These are phyloP conservation scores for Canariomyces notabilis DNA, from an alignment of 2,329 filamentous ascomycete genomes.

Conservation along the genomic window DNA sequence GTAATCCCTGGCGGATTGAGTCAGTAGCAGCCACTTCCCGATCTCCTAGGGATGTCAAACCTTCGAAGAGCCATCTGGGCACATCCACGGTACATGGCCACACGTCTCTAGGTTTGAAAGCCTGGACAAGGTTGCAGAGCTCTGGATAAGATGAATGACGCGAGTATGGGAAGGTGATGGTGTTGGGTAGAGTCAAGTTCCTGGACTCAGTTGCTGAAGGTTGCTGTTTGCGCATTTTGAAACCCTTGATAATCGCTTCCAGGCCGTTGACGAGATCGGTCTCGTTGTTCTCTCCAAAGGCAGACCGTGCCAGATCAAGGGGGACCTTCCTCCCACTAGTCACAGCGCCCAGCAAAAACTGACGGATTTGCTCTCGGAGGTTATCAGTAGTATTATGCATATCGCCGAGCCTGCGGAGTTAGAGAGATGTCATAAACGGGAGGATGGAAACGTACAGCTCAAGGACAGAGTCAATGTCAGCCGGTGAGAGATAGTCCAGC, in stretches of 20 bases:
- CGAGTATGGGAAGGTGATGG: slow-evolving; percentile 72
- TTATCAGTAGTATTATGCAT: slow-evolving; percentile 17
- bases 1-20: slow-evolving; percentile 40
- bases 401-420: slow-evolving; percentile 22
- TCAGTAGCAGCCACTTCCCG: not conserved
- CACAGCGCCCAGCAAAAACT: slow-evolving; percentile 19
- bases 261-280: slow-evolving; percentile 25
- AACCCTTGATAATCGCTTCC: slow-evolving; percentile 24
- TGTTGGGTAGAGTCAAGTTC: slow-evolving; percentile 31
- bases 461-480: slow-evolving; percentile 22
- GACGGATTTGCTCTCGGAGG: slow-evolving; percentile 22
- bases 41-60: slow-evolving; percentile 22
- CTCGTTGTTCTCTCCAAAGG: slow-evolving; percentile 29
- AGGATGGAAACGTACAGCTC: slow-evolving; percentile 31
- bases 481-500: slow-evolving; percentile 47
- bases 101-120: slow-evolving; percentile 69
- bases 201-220: not conserved
- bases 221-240: slow-evolving; percentile 11
- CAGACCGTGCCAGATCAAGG: slow-evolving; percentile 29
- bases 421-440: not conserved
- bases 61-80: slow-evolving; percentile 54
- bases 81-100: slow-evolving; percentile 75
- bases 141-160: slow-evolving; percentile 84
- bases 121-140: slow-evolving; percentile 62
- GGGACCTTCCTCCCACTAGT: slow-evolving; percentile 31